Conservation (phyloP, 345 rosid species). For the Excoecaria agallocha region DNA sequence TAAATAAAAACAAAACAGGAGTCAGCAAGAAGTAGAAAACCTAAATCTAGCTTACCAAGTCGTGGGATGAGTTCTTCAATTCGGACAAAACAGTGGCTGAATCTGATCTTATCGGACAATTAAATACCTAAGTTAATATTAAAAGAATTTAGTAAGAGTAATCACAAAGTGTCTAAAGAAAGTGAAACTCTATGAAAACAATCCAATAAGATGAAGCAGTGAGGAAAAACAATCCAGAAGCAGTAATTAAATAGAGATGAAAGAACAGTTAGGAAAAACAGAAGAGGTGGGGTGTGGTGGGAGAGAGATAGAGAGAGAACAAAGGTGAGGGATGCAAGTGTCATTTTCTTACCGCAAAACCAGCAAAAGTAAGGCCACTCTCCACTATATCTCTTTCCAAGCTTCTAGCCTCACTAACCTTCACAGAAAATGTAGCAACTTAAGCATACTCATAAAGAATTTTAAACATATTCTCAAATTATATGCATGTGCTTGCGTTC, state of each 20-base stretch:
- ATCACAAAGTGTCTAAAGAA: constrained; percentile 5
- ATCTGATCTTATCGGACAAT: constrained; percentile 95
- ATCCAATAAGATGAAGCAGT: background rate
- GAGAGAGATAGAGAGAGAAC: no score
- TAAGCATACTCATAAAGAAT: constrained; percentile 6
- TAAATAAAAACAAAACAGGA: background rate
- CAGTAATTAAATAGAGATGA: background rate
- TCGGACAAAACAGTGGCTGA: constrained; percentile 78
- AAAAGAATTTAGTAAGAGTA: constrained; percentile 16
- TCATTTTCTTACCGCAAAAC: constrained; percentile 73
- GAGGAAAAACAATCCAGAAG: background rate
- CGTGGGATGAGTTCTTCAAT: constrained; percentile 89
- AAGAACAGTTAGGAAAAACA: no score
- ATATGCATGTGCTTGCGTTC: background rate
- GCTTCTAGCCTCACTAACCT: constrained; percentile 97
- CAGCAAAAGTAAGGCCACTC: constrained; percentile 89
- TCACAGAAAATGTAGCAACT: constrained; percentile 28
- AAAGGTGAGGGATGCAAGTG: background rate
- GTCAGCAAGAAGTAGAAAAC: background rate
- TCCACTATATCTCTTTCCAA: constrained; percentile 92
- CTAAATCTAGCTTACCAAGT: constrained; percentile 58
- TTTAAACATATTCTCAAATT: background rate
- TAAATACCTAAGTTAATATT: constrained; percentile 68
- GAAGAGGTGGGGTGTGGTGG: no score
- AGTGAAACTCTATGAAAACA: background rate